Evolutionary conservation across 169 alveolate genomes (phyloP).

Genomic region (Eimeria maxima): DNA sequence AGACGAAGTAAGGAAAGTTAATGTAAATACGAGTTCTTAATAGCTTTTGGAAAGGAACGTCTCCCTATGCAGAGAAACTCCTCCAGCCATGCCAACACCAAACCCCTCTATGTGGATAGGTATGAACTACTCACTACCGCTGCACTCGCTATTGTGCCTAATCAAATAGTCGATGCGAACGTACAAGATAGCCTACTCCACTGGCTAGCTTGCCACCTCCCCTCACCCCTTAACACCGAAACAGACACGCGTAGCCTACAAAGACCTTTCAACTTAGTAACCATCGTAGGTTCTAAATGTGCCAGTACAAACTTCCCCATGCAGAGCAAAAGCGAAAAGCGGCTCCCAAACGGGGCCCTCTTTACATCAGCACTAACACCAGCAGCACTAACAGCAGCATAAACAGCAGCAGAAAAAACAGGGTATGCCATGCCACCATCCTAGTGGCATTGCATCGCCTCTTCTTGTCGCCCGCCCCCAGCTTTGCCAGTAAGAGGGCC

Average conservation of each 20-base stretch:
- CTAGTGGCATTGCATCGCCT: conserved; percentile 43
- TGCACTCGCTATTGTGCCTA: not conserved
- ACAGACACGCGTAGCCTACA: not conserved
- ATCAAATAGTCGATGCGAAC: not conserved
- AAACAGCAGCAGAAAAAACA: conserved; percentile 54
- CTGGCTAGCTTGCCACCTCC: not conserved
- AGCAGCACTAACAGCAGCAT: conserved; percentile 75
- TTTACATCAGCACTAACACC: conserved; percentile 59
- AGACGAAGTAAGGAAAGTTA: no score
- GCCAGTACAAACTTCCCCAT: conserved; percentile 36
- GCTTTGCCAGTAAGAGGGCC: not conserved
- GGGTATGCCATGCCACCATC: conserved; percentile 55
- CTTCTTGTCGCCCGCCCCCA: conserved; percentile 21
- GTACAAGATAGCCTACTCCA: not conserved
- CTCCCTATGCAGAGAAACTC: not conserved
- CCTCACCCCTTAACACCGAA: not conserved
- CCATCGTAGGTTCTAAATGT: conserved; percentile 11
- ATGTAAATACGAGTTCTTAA: no score
- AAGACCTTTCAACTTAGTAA: not conserved
- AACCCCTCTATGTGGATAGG: no score
- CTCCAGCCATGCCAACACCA: not conserved
- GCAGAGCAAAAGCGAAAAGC: conserved; percentile 7
- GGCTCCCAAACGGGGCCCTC: not conserved
- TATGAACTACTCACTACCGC: not conserved
- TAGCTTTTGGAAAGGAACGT: not conserved